A percentile compares a stretch with the other conserved stretches of the same genome.
These are phyloP conservation scores for Discostella stelligeroides DNA, from an alignment of 108 stramenopile species.

Conservation along the genomic window DNA sequence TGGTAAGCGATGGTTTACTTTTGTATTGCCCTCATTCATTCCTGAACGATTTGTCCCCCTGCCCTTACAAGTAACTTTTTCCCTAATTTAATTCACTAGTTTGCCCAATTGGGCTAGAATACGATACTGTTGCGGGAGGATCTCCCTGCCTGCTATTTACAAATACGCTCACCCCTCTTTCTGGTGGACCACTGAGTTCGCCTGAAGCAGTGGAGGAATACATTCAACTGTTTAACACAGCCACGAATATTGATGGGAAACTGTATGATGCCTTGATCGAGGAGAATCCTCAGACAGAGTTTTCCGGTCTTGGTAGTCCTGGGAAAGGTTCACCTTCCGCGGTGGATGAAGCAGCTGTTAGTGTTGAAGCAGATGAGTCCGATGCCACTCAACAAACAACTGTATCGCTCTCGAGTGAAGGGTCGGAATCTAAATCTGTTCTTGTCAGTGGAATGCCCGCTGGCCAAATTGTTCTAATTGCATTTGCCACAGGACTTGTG, in stretches of 20 bases:
- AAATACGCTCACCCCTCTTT: conserved; percentile 8
- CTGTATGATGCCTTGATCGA: conserved; percentile 21
- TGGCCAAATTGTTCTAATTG: background rate
- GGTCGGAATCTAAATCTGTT: too few relatives aligned
- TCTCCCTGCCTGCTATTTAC: conserved; percentile 12
- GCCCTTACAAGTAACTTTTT: background rate
- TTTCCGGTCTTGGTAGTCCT: conserved; percentile 15
- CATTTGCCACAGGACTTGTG: too few relatives aligned
- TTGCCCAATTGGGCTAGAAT: conserved; percentile 2
- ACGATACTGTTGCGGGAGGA: background rate
- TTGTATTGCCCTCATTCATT: background rate
- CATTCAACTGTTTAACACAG: background rate
- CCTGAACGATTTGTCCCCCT: too few relatives aligned
- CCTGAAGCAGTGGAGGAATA: background rate
- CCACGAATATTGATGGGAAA: conserved; percentile 8
- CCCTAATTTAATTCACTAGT: background rate
- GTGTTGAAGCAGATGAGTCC: too few relatives aligned
- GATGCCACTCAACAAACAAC: conserved; percentile 1
- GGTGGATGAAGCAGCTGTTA: too few relatives aligned
- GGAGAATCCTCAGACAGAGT: conserved; percentile 15
- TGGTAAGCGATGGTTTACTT: conserved; percentile 1
- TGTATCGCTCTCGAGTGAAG: background rate
- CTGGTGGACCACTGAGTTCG: conserved; percentile 1
- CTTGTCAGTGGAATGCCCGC: background rate
- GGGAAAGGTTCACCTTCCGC: conserved; percentile 6